Conservation (phyloP, 192 early-diverging fungal species). For the Backusella luteola region DNA sequence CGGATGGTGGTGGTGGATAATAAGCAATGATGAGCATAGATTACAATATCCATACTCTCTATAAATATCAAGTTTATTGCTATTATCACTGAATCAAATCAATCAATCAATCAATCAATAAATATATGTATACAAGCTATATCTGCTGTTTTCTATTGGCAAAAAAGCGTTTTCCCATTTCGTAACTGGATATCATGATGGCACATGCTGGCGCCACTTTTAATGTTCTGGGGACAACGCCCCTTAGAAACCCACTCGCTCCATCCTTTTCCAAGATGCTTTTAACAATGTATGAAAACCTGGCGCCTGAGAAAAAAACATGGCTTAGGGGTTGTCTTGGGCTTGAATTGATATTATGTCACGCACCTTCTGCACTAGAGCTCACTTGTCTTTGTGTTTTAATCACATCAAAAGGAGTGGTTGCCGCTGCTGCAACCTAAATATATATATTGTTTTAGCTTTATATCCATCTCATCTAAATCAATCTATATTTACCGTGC, state of each 20-base stretch:
- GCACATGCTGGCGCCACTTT: slow-evolving; percentile 93
- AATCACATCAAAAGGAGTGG: slow-evolving; percentile 95
- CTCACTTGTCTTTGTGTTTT: slow-evolving; percentile 87
- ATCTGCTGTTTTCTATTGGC: slow-evolving; percentile 5
- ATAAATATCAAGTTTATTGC: too few species aligned
- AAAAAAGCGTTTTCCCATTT: slow-evolving; percentile 59
- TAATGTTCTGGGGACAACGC: slow-evolving; percentile 72
- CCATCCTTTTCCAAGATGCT: slow-evolving; percentile 51
- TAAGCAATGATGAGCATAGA: too few species aligned
- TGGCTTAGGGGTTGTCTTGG: too few species aligned
- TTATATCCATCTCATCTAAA: not conserved
- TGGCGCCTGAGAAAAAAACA: not conserved
- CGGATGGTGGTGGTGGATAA: too few species aligned
- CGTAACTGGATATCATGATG: slow-evolving; percentile 94
- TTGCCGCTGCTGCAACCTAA: slow-evolving; percentile 79
- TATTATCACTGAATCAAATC: too few species aligned
- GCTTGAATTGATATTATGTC: slow-evolving; percentile 3
- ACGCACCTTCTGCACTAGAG: slow-evolving; percentile 19
- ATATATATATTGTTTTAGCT: not conserved
- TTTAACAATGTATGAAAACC: slow-evolving; percentile 28
- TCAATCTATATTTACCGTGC: slow-evolving; percentile 53
- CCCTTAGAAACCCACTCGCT: slow-evolving; percentile 50
- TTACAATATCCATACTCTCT: too few species aligned
- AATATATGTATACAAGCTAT: not conserved
- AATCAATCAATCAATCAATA: not conserved